These are phyloP conservation scores for Penicillium flavigenum DNA, from an alignment of 495 filamentous ascomycete species.

Conservation along the genomic window DNA sequence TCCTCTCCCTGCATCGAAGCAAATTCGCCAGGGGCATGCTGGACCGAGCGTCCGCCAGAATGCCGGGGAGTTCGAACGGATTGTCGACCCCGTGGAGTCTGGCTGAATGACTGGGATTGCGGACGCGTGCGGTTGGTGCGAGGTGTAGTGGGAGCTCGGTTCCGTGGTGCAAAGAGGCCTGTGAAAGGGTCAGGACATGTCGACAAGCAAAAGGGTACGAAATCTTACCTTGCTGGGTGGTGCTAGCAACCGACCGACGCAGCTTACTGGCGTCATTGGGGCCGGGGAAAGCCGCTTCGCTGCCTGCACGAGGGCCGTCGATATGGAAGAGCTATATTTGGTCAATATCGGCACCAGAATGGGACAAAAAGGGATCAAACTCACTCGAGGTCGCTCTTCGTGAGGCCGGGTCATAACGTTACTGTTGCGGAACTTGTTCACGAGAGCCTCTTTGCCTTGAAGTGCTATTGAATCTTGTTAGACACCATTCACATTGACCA, in stretches of 20 bases:
- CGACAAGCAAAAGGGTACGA: background rate
- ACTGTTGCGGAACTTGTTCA: constrained; percentile 95
- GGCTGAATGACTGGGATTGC: background rate
- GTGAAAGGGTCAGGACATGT: background rate
- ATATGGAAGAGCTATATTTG: constrained; percentile 46
- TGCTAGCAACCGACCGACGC: constrained; percentile 7
- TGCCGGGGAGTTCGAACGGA: background rate
- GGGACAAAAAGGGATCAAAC: background rate
- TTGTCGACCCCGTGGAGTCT: background rate
- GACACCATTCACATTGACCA: constrained; percentile 16
- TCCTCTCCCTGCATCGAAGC: background rate
- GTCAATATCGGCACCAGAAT: constrained; percentile 5
- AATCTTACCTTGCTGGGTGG: constrained; percentile 8
- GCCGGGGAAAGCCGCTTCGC: constrained; percentile 16
- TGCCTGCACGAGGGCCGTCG: constrained; percentile 16
- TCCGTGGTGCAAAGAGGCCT: constrained; percentile 5
- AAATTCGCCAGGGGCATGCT: background rate
- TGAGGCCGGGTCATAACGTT: constrained; percentile 85
- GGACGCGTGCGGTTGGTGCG: background rate
- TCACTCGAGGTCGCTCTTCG: constrained; percentile 81
- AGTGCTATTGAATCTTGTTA: constrained; percentile 57
- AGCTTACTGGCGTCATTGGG: constrained; percentile 16
- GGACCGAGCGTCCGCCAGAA: background rate
- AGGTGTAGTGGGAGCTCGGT: background rate
- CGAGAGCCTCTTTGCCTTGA: constrained; percentile 84